These are phyloP conservation scores for Globisporangium nunn DNA, from an alignment of 352 stramenopile genomes.

Conservation along the genomic window DNA sequence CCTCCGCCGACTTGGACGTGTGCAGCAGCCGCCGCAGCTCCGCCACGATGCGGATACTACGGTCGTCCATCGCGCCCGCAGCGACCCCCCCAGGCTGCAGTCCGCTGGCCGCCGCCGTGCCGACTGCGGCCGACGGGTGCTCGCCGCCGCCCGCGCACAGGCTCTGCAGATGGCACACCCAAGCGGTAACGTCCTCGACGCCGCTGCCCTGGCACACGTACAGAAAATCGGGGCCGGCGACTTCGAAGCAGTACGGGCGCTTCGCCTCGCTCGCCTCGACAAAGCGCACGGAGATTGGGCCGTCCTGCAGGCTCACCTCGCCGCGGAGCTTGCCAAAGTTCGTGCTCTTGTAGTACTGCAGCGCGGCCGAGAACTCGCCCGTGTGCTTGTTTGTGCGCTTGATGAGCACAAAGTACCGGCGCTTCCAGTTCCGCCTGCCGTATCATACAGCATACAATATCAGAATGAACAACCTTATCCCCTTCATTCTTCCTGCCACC, in stretches of 20 bases:
- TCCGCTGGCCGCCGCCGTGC: slow-evolving; percentile 24
- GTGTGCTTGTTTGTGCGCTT: slow-evolving; percentile 67
- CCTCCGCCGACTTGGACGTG: slow-evolving; percentile 69
- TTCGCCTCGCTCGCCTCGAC: slow-evolving; percentile 74
- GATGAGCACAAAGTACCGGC: slow-evolving; percentile 80
- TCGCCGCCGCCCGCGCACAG: slow-evolving; percentile 39
- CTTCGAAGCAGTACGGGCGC: slow-evolving; percentile 80
- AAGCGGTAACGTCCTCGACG: slow-evolving; percentile 81
- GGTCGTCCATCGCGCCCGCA: slow-evolving; percentile 40
- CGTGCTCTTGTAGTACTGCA: slow-evolving; percentile 85
- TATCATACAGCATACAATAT: slow-evolving; percentile 4
- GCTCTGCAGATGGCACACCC: slow-evolving; percentile 78
- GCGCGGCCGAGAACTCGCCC: slow-evolving; percentile 58
- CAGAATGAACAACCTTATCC: no score
- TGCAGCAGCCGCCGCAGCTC: slow-evolving; percentile 70
- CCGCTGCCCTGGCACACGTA: slow-evolving; percentile 74
- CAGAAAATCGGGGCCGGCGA: slow-evolving; percentile 59
- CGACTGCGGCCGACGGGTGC: slow-evolving; percentile 27
- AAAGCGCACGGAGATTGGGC: slow-evolving; percentile 62
- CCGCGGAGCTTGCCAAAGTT: slow-evolving; percentile 76
- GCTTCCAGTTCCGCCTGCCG: slow-evolving; percentile 80
- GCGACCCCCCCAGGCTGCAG: slow-evolving; percentile 25
- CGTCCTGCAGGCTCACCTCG: slow-evolving; percentile 71
- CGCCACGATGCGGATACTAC: slow-evolving; percentile 78
- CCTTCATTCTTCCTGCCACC: no score